phyloP scores from a whole-genome alignment of 306 rosid species.

The Castanospermum australe region DNA sequence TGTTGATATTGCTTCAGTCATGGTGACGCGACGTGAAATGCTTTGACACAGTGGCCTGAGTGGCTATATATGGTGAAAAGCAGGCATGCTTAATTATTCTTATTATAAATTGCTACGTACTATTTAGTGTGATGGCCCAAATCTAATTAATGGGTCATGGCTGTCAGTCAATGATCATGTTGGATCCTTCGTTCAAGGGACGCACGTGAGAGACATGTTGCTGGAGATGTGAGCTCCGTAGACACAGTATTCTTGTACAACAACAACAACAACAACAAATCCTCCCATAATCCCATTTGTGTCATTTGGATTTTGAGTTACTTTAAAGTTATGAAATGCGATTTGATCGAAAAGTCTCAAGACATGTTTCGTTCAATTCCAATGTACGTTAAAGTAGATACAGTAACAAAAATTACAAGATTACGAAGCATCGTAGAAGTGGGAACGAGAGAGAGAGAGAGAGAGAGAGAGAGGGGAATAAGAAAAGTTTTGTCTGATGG shows the following conservation, averaged over 20 bases:
- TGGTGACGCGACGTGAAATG: constrained; percentile 17
- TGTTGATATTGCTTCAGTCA: constrained; percentile 18
- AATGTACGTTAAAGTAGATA: too few relatives aligned
- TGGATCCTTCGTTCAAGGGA: constrained; percentile 6
- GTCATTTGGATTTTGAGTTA: background rate
- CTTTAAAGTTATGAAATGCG: background rate
- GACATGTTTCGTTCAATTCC: too few relatives aligned
- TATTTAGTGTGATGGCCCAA: background rate
- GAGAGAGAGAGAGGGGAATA: background rate
- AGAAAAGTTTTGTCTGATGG: constrained; percentile 15
- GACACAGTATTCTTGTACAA: background rate
- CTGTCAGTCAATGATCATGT: background rate
- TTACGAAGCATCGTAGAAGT: background rate
- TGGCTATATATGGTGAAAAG: constrained; percentile 17
- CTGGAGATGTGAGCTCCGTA: background rate
- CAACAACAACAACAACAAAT: background rate
- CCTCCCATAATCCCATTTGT: background rate
- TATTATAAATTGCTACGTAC: background rate
- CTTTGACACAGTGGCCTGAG: background rate
- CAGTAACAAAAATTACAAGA: background rate
- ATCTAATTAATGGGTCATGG: constrained; percentile 11
- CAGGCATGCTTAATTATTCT: constrained; percentile 20
- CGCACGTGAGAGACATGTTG: constrained; percentile 21
- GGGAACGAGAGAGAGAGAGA: background rate
- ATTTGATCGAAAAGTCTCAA: too few relatives aligned